These are phyloP conservation scores for Flueggea neowawraea DNA, from an alignment of 441 rosid genomes.

Conservation along the genomic window DNA sequence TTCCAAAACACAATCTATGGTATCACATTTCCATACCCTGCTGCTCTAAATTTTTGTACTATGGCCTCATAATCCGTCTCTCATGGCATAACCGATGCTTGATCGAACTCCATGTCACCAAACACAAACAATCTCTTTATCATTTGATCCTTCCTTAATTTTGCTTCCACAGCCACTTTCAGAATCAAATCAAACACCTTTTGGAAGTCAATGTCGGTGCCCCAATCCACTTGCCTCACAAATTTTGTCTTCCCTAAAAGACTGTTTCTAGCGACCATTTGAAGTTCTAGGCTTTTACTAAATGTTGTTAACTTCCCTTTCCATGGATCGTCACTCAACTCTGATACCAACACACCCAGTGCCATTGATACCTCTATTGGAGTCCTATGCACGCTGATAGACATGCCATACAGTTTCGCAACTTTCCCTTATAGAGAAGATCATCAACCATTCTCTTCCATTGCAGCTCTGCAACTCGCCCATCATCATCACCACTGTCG, in stretches of 20 bases:
- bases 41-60: slow-evolving; percentile 27
- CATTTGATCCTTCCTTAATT: slow-evolving; percentile 18
- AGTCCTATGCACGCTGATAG: slow-evolving; percentile 33
- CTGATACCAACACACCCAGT: slow-evolving; percentile 49
- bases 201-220: slow-evolving; percentile 18
- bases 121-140: slow-evolving; percentile 24
- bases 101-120: slow-evolving; percentile 39
- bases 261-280: slow-evolving; percentile 23
- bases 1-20: slow-evolving; percentile 66
- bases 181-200: slow-evolving; percentile 25
- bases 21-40: slow-evolving; percentile 35
- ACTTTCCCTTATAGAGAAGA: slow-evolving; percentile 34
- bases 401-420: slow-evolving; percentile 60
- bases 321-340: slow-evolving; percentile 30
- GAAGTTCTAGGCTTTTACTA: slow-evolving; percentile 38
- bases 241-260: slow-evolving; percentile 30
- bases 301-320: slow-evolving; percentile 55
- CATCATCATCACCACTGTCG: slow-evolving; percentile 18
- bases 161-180: slow-evolving; percentile 15
- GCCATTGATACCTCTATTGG: slow-evolving; percentile 63
- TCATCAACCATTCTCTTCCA: slow-evolving; percentile 71
- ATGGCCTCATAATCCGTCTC: slow-evolving; percentile 42
- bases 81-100: slow-evolving; percentile 32
- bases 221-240: slow-evolving; percentile 20
- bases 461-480: slow-evolving; percentile 51